Evolutionary conservation across 164 flowering plant species (phyloP), one percentile per base, ranked within the genome.

Genomic region (Platanus orientalis): DNA sequence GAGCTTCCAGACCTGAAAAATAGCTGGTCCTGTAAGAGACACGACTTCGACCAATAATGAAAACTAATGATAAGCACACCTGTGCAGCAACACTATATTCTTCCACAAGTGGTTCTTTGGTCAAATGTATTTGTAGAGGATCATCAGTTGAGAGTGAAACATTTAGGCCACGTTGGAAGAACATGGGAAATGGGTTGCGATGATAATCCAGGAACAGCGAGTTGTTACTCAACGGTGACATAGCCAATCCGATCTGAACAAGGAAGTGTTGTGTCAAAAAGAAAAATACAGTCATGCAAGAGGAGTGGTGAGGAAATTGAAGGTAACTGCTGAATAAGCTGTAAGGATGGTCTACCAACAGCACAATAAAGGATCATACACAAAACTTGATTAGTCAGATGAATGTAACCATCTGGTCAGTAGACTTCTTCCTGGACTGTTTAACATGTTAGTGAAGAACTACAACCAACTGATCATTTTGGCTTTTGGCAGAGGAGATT

Each of bases 141-240:
- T 87, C 92, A 73, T 87, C 92, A 44, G 71, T 73, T 56, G 92
- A 87, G 20, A 87, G 89, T 7, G 92, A 87, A 63, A 87, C 88
- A 73, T 84, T 84, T 7, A 87, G 68, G 19, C 92, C 89, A 40
- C 89, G 85, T 62, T 77, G 83, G 78, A 87, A 87, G 64, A 84
- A 87, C 73, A 76, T 64, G 1, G 81, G 84, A 60, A 83, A 87
- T 21, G 92, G 92, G 52, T 84, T 86, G 56, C 81, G 78, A 67
- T 79, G 82, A 62, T 81, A 84, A 62, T 84, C 84, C 75, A 83
- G 68, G 76, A 87, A 87, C 36, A 87, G 77, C 12, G 87, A 84
- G 62, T 87, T 87, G 45, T 87, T 84, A 81, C 92, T 84, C 68
- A 87, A 68, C 23, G 92, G 92, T 44, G 92, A 84, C 92, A 87